Evolutionary conservation across 176 grass and related monocot species (phyloP).

Genomic region (Avena eriantha): DNA sequence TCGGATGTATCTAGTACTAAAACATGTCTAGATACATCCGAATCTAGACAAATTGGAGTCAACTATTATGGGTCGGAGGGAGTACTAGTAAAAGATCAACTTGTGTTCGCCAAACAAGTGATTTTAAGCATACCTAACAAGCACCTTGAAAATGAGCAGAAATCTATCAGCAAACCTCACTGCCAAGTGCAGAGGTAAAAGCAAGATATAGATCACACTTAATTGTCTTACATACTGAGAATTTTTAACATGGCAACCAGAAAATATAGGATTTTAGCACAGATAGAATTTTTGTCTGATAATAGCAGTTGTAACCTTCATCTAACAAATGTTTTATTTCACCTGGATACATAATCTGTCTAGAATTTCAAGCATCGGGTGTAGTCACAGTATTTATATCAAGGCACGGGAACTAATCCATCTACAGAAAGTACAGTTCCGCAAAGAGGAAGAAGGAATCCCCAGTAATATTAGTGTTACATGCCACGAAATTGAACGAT

Average conservation of each 20-base stretch:
- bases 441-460: background rate
- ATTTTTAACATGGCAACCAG: background rate
- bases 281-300: constrained; percentile 2
- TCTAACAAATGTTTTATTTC: constrained; percentile 12
- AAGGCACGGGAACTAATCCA: constrained; percentile 4
- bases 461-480: background rate
- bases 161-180: constrained; percentile 11
- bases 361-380: background rate
- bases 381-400: constrained; percentile 3
- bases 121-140: background rate
- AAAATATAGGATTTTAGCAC: constrained; percentile 26
- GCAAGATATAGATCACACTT: background rate
- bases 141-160: background rate
- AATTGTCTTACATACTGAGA: background rate
- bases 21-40: no score
- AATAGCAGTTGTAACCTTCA: constrained; percentile 20
- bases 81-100: background rate
- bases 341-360: background rate
- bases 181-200: constrained; percentile 16
- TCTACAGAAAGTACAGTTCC: constrained; percentile 7
- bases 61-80: no score
- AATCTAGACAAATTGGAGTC: no score
- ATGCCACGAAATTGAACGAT: constrained; percentile 25
- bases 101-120: background rate
- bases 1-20: no score